Percentiles rank a stretch among this genome's conserved stretches.
phyloP scores from a whole-genome alignment of 768 basidiomycete genomes.

The Leccinum uliginosum region DNA sequence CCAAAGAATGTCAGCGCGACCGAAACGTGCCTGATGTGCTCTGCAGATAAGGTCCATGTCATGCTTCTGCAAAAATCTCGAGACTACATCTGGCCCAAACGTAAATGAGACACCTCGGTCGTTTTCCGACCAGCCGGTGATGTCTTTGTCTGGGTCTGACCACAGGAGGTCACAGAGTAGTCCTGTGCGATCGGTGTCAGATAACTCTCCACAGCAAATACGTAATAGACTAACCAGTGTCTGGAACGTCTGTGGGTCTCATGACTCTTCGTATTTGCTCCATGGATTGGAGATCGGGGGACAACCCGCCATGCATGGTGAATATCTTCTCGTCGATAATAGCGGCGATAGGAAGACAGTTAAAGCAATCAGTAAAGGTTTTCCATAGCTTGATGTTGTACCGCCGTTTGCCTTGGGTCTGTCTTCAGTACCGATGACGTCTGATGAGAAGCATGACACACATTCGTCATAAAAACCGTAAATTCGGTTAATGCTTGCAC shows the following conservation, averaged over 20 bases:
- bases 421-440: constrained; percentile 9
- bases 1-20: background rate
- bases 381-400: constrained; percentile 99
- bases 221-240: constrained; percentile 65
- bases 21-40: constrained; percentile 82
- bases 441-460: constrained; percentile 38
- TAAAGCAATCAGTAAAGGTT: constrained; percentile 99
- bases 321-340: constrained; percentile 99
- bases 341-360: constrained; percentile 97
- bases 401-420: constrained; percentile 84
- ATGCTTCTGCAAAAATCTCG: constrained; percentile 97
- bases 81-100: constrained; percentile 97
- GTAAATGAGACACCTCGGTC: constrained; percentile 99
- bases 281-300: constrained; percentile 98
- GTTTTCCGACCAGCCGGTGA: constrained; percentile 99
- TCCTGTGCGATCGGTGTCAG: constrained; percentile 42
- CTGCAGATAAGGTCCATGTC: constrained; percentile 99
- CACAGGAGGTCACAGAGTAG: constrained; percentile 94
- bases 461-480: constrained; percentile 99
- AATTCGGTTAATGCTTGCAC: constrained; percentile 98
- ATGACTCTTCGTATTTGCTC: constrained; percentile 99
- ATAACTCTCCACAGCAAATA: background rate
- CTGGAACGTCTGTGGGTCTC: constrained; percentile 98
- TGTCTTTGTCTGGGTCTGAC: constrained; percentile 99
- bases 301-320: constrained; percentile 98